Conservation (phyloP, 192 early-diverging fungal species). For the Geosiphon pyriformis region DNA sequence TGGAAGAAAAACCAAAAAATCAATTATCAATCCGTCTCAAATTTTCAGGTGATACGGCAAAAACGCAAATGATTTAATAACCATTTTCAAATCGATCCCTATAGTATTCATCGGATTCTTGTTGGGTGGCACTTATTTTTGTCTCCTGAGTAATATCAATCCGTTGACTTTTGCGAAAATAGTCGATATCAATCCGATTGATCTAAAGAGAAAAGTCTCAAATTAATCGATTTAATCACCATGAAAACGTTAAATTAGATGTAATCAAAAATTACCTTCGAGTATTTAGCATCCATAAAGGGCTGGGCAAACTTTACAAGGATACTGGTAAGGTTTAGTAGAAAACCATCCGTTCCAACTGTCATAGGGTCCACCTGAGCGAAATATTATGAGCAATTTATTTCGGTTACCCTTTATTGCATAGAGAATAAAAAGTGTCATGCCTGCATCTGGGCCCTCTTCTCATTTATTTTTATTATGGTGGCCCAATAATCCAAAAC, state of each 20-base stretch:
- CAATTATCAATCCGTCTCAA: too few species aligned
- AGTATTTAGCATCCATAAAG: slow-evolving; percentile 69
- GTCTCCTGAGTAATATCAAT: slow-evolving; percentile 69
- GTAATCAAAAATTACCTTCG: slow-evolving; percentile 47
- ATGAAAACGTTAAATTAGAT: slow-evolving; percentile 25
- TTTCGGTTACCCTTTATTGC: not conserved
- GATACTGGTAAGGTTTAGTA: slow-evolving; percentile 67
- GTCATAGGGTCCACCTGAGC: slow-evolving; percentile 68
- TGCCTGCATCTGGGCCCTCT: slow-evolving; percentile 71
- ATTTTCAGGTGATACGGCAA: not conserved
- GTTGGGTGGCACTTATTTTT: slow-evolving; percentile 71
- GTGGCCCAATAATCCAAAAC: slow-evolving; percentile 64
- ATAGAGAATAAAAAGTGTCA: not conserved
- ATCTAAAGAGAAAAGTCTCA: slow-evolving; percentile 34
- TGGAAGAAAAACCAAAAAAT: not conserved
- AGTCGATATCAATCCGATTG: slow-evolving; percentile 69
- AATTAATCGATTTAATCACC: not conserved
- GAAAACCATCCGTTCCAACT: slow-evolving; percentile 82
- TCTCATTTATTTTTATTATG: slow-evolving; percentile 57
- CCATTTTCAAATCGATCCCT: not conserved
- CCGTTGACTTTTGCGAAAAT: slow-evolving; percentile 54
- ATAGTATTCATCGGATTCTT: slow-evolving; percentile 58
- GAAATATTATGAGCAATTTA: slow-evolving; percentile 33
- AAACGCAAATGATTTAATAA: not conserved
- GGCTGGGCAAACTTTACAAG: slow-evolving; percentile 76